Evolutionary conservation across 1,284 basidiomycete genomes (phyloP).

Genomic region (Bjerkandera adusta): DNA sequence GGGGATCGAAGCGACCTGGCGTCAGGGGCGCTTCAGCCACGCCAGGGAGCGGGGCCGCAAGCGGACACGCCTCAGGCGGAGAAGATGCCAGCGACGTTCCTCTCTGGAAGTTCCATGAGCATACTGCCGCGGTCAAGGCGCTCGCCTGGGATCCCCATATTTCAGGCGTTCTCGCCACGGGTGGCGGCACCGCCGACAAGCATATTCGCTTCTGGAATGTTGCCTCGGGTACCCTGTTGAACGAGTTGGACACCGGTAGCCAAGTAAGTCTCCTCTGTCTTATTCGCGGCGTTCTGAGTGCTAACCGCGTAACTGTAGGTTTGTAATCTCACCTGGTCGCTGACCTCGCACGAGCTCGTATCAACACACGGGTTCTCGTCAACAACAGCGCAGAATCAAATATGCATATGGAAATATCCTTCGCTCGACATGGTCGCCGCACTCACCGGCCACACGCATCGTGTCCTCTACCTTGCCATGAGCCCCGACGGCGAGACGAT

Average conservation of each 20-base stretch:
- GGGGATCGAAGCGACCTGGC: slow-evolving; percentile 53
- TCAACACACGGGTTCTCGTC: slow-evolving; percentile 97
- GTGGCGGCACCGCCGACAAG: slow-evolving; percentile 98
- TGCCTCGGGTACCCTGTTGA: slow-evolving; percentile 80
- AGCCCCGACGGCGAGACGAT: slow-evolving; percentile 96
- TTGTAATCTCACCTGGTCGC: slow-evolving; percentile 96
- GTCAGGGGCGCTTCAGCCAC: slow-evolving; percentile 23
- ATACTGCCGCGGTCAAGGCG: slow-evolving; percentile 96
- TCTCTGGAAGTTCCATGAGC: slow-evolving; percentile 93
- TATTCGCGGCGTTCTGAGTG: slow-evolving; percentile 1
- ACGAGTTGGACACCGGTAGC: slow-evolving; percentile 88
- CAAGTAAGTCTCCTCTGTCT: slow-evolving; percentile 59
- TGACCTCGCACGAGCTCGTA: slow-evolving; percentile 95
- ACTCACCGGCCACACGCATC: slow-evolving; percentile 91
- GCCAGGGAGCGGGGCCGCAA: slow-evolving; percentile 27
- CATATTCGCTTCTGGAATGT: slow-evolving; percentile 99
- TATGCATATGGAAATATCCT: slow-evolving; percentile 98
- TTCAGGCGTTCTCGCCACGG: slow-evolving; percentile 87
- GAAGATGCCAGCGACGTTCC: slow-evolving; percentile 60
- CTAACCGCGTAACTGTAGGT: slow-evolving; percentile 51
- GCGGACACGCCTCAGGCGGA: slow-evolving; percentile 21
- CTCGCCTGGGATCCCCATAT: slow-evolving; percentile 98
- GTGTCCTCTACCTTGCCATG: slow-evolving; percentile 96
- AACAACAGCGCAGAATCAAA: slow-evolving; percentile 94
- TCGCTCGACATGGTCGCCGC: slow-evolving; percentile 92